phyloP scores from a whole-genome alignment of 139 green algal species.

The Chlorella sorokiniana region DNA sequence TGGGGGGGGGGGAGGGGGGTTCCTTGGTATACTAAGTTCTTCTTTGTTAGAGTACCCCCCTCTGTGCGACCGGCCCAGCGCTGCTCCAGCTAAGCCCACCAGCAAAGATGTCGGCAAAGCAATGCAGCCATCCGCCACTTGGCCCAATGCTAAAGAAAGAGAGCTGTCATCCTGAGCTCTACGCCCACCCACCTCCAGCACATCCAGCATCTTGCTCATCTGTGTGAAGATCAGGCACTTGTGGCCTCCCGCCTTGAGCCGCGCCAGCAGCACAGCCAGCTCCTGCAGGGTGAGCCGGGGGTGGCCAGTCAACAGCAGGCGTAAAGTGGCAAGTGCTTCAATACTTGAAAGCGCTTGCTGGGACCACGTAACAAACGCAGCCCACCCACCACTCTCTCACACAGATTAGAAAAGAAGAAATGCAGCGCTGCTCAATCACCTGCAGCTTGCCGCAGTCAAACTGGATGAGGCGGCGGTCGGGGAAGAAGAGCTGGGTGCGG shows the following conservation, averaged over 20 bases:
- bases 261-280: constrained; percentile 78
- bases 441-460: constrained; percentile 95
- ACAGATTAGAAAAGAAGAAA: not conserved
- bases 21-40: too few species aligned
- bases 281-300: constrained; percentile 56
- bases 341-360: not conserved
- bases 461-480: constrained; percentile 91
- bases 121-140: too few species aligned
- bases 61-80: too few species aligned
- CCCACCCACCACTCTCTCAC: not conserved
- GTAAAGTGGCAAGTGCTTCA: not conserved
- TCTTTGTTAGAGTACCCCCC: too few species aligned
- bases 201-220: constrained; percentile 97
- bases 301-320: not conserved
- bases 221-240: constrained; percentile 97
- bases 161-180: not conserved
- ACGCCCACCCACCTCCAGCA: constrained; percentile 85
- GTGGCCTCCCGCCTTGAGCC: constrained; percentile 83
- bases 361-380: not conserved
- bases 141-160: not conserved
- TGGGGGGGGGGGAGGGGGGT: not conserved
- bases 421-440: constrained; percentile 15
- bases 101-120: too few species aligned
- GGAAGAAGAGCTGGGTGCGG: constrained; percentile 94
- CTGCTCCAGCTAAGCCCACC: too few species aligned